A percentile compares a stretch with the other conserved stretches of the same genome.
phyloP scores from a whole-genome alignment of 2,329 filamentous ascomycete genomes.

The Verticillium longisporum region DNA sequence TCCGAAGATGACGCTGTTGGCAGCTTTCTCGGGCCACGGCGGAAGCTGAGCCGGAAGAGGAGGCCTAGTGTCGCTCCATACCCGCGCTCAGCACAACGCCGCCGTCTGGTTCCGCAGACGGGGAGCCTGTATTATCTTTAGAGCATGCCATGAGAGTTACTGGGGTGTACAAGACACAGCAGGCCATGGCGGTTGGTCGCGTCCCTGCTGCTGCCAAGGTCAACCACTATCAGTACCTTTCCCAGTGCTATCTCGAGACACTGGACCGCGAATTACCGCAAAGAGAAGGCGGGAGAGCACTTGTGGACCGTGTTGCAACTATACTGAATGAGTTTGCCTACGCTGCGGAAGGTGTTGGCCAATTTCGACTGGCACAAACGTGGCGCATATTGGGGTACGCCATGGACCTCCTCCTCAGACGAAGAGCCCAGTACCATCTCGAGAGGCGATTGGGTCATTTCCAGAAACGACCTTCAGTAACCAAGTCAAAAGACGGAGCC shows the following conservation, averaged over 20 bases:
- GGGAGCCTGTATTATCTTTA: conserved; percentile 41
- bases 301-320: conserved; percentile 38
- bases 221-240: conserved; percentile 48
- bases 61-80: conserved; percentile 26
- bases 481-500: conserved; percentile 19
- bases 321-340: conserved; percentile 52
- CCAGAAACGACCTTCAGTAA: conserved; percentile 17
- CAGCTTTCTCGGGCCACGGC: conserved; percentile 48
- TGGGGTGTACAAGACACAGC: conserved; percentile 50
- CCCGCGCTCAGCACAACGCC: conserved; percentile 45
- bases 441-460: conserved; percentile 37
- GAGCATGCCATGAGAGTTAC: conserved; percentile 54
- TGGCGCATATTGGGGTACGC: conserved; percentile 56
- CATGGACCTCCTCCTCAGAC: conserved; percentile 44
- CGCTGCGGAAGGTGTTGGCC: conserved; percentile 48
- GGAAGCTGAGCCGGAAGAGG: conserved; percentile 31
- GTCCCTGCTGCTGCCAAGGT: conserved; percentile 45
- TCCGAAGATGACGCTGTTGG: conserved; percentile 59
- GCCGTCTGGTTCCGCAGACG: conserved; percentile 34
- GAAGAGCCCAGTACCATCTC: conserved; percentile 51
- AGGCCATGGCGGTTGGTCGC: conserved; percentile 56
- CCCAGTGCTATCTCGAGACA: conserved; percentile 48
- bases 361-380: conserved; percentile 56
- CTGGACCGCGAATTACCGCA: conserved; percentile 42
- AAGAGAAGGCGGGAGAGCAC: conserved; percentile 23